phyloP scores from a whole-genome alignment of 495 filamentous ascomycete species.

The Glonium stellatum region DNA sequence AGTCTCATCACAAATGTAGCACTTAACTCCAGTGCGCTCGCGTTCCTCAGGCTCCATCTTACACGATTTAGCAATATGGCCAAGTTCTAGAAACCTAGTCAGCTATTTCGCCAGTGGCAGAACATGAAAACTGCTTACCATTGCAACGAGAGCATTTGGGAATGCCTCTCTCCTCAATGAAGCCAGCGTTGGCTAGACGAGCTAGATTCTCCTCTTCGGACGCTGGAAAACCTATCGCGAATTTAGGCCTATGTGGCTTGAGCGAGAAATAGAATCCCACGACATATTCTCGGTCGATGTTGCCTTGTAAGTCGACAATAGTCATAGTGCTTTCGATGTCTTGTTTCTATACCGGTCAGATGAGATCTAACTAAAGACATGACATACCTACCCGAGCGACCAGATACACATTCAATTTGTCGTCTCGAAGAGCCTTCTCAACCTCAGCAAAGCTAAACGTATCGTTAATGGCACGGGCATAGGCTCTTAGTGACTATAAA shows the following conservation, averaged over 20 bases:
- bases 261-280: slow-evolving; percentile 60
- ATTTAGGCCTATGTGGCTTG: slow-evolving; percentile 57
- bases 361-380: background rate
- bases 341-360: slow-evolving; percentile 42
- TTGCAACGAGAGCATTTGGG: slow-evolving; percentile 65
- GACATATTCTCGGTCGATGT: slow-evolving; percentile 64
- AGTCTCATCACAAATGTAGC: slow-evolving; percentile 62
- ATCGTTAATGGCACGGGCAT: slow-evolving; percentile 64
- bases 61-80: slow-evolving; percentile 64
- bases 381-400: slow-evolving; percentile 47
- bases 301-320: slow-evolving; percentile 78
- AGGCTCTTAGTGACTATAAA: slow-evolving; percentile 58
- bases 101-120: background rate
- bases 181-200: slow-evolving; percentile 66
- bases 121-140: slow-evolving; percentile 34
- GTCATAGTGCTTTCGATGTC: slow-evolving; percentile 55
- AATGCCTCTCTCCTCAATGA: slow-evolving; percentile 57
- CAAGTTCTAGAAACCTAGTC: slow-evolving; percentile 48
- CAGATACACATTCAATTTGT: slow-evolving; percentile 58
- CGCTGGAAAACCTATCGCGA: slow-evolving; percentile 58
- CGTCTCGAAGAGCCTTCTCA: slow-evolving; percentile 63
- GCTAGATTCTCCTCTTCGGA: slow-evolving; percentile 61
- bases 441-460: slow-evolving; percentile 61
- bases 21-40: slow-evolving; percentile 49
- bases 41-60: slow-evolving; percentile 45